A percentile compares a stretch with the other conserved stretches of the same genome.
Conservation (phyloP, 805 yeast species). For the Torulaspora delbrueckii region DNA sequence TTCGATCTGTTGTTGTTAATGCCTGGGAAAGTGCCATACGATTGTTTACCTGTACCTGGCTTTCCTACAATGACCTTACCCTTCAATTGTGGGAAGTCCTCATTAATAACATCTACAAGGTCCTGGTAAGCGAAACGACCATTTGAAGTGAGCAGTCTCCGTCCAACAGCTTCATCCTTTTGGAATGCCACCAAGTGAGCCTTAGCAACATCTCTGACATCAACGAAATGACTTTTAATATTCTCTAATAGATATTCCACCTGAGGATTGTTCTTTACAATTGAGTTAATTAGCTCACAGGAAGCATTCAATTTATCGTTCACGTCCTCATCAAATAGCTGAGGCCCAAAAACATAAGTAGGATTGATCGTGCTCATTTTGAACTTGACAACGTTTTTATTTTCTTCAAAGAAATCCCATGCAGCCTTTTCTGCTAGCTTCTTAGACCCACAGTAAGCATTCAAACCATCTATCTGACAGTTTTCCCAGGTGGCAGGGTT, state of each 20-base stretch:
- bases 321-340: slow-evolving; percentile 44
- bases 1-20: slow-evolving; percentile 38
- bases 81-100: slow-evolving; percentile 40
- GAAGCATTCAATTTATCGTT: slow-evolving; percentile 42
- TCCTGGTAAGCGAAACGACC: slow-evolving; percentile 29
- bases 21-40: slow-evolving; percentile 8
- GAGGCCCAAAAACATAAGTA: slow-evolving; percentile 57
- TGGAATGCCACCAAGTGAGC: slow-evolving; percentile 52
- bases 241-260: background rate
- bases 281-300: slow-evolving; percentile 36
- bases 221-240: slow-evolving; percentile 37
- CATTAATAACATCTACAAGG: slow-evolving; percentile 32
- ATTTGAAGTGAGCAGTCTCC: slow-evolving; percentile 33
- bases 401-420: slow-evolving; percentile 46
- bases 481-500: slow-evolving; percentile 50
- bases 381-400: slow-evolving; percentile 36
- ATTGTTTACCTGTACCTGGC: slow-evolving; percentile 27
- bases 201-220: slow-evolving; percentile 59
- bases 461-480: slow-evolving; percentile 33
- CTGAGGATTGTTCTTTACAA: slow-evolving; percentile 29
- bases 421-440: slow-evolving; percentile 58
- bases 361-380: slow-evolving; percentile 49
- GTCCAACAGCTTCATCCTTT: slow-evolving; percentile 32
- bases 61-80: slow-evolving; percentile 44
- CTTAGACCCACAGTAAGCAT: slow-evolving; percentile 57